These are phyloP conservation scores for Heliamphora pulchella DNA, from an alignment of 179 eudicot species.

Conservation along the genomic window DNA sequence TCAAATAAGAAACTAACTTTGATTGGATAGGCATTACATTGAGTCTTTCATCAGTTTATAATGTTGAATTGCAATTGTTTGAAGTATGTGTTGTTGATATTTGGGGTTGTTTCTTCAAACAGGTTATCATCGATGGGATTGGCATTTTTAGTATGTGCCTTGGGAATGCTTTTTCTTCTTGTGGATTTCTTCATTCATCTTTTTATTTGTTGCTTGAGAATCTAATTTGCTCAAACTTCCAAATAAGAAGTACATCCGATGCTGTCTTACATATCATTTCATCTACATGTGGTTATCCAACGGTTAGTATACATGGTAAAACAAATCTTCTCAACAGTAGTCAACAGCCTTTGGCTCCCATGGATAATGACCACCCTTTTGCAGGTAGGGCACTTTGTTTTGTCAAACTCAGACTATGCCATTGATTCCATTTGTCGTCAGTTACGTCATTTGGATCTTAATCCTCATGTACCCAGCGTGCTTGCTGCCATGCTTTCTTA, in stretches of 20 bases:
- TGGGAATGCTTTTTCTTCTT: conserved; percentile 52
- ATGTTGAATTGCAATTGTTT: background rate
- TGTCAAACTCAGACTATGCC: conserved; percentile 83
- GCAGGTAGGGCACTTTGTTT: conserved; percentile 88
- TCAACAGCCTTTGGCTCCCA: background rate
- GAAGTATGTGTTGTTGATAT: conserved; percentile 15
- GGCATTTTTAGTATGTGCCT: conserved; percentile 78
- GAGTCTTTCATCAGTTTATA: background rate
- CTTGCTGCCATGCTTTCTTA: conserved; percentile 88
- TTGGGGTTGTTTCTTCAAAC: conserved; percentile 28
- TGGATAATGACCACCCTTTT: conserved; percentile 19
- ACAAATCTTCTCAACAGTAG: background rate
- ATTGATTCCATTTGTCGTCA: conserved; percentile 89
- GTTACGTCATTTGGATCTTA: conserved; percentile 81
- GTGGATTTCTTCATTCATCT: conserved; percentile 80
- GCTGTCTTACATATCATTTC: conserved; percentile 66
- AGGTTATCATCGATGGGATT: conserved; percentile 87
- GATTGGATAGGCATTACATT: conserved; percentile 51
- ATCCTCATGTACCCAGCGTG: conserved; percentile 82
- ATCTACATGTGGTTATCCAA: conserved; percentile 58
- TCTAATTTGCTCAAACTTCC: conserved; percentile 68
- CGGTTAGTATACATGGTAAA: conserved; percentile 39
- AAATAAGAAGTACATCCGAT: conserved; percentile 72
- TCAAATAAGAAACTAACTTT: conserved; percentile 43
- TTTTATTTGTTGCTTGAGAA: conserved; percentile 83